phyloP scores from a whole-genome alignment of 1,284 basidiomycete genomes.

The Pulchroboletus neoregius region DNA sequence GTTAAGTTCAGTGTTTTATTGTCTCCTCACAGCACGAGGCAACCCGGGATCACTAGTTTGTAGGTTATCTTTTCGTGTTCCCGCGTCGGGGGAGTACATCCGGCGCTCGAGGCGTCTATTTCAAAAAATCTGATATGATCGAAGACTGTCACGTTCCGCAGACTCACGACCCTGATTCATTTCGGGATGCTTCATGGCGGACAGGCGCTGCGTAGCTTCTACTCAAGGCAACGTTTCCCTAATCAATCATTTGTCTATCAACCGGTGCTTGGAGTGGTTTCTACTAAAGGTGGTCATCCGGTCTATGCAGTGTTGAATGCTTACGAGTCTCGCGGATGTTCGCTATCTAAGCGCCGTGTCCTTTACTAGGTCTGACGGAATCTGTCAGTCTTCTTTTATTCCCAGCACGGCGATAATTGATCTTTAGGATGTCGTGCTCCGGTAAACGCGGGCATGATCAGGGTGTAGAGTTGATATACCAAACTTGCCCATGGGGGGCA shows the following conservation, averaged over 20 bases:
- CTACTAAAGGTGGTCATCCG: slow-evolving; percentile 5
- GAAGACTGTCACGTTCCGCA: slow-evolving; percentile 5
- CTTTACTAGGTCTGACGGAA: background rate
- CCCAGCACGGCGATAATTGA: slow-evolving; percentile 1
- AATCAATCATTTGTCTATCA: slow-evolving; percentile 13
- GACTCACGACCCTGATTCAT: slow-evolving; percentile 31
- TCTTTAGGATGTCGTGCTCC: slow-evolving; percentile 3
- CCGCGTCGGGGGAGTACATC: slow-evolving; percentile 3
- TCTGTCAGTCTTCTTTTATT: slow-evolving; percentile 1
- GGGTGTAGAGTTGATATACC: slow-evolving; percentile 1
- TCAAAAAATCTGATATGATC: slow-evolving; percentile 6
- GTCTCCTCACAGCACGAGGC: slow-evolving; percentile 5
- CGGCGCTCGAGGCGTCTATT: slow-evolving; percentile 1
- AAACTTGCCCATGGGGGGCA: background rate
- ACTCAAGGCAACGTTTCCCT: slow-evolving; percentile 18
- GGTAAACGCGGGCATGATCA: slow-evolving; percentile 7
- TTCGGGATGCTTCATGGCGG: slow-evolving; percentile 27
- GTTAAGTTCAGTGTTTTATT: background rate
- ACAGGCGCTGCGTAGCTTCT: slow-evolving; percentile 9
- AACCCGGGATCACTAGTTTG: background rate
- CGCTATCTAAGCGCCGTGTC: background rate
- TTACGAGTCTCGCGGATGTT: background rate
- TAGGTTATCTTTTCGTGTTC: slow-evolving; percentile 1
- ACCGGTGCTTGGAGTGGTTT: background rate
- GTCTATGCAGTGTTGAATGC: background rate